phyloP scores from a whole-genome alignment of 108 stramenopile genomes.

The Phaeodactylum tricornutum region DNA sequence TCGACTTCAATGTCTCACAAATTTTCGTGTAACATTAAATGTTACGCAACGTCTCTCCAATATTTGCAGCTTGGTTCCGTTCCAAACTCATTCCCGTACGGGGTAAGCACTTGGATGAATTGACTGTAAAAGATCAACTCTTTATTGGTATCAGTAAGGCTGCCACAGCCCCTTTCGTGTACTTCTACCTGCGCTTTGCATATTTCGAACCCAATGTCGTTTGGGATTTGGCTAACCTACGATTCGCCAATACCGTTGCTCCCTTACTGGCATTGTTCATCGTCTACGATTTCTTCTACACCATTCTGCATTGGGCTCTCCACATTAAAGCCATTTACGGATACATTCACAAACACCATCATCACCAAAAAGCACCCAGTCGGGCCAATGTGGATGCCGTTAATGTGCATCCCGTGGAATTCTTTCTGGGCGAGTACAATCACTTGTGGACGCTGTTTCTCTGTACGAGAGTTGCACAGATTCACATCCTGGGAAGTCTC shows the following conservation, averaged over 20 bases:
- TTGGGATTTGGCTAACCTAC: constrained; percentile 36
- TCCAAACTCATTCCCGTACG: constrained; percentile 58
- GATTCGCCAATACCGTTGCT: constrained; percentile 23
- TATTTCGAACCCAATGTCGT: constrained; percentile 33
- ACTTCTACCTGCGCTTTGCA: constrained; percentile 52
- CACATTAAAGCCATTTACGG: constrained; percentile 84
- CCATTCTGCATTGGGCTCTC: constrained; percentile 82
- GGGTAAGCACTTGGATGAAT: constrained; percentile 77
- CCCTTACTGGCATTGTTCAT: constrained; percentile 46
- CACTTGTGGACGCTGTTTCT: constrained; percentile 78
- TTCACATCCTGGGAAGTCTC: constrained; percentile 41
- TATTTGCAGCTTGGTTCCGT: constrained; percentile 16
- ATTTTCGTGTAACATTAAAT: no score
- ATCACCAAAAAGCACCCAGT: constrained; percentile 90
- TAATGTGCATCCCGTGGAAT: constrained; percentile 98
- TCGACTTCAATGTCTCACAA: no score
- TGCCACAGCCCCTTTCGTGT: constrained; percentile 70
- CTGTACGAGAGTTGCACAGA: constrained; percentile 38
- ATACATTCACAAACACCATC: constrained; percentile 96
- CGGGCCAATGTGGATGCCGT: constrained; percentile 94
- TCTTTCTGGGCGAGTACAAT: constrained; percentile 93
- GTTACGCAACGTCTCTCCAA: no score
- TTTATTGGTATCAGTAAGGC: constrained; percentile 67
- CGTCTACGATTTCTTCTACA: constrained; percentile 94
- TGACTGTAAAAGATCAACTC: constrained; percentile 37